Evolutionary conservation across 805 yeast genomes (phyloP).

Genomic region (Debaryomyces tyrocola): DNA sequence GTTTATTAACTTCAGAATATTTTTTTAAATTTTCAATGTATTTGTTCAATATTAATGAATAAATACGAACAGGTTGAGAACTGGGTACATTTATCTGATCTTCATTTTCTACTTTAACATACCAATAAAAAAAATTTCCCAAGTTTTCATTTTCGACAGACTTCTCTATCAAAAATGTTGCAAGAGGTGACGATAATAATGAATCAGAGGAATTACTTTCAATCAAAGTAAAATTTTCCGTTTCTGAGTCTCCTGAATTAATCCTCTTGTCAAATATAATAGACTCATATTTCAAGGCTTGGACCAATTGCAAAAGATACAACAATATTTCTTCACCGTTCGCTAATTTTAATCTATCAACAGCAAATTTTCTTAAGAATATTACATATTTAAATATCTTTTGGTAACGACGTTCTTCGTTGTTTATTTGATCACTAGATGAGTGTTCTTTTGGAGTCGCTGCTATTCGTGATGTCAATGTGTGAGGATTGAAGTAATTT

Average conservation of each 20-base stretch:
- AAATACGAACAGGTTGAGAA: slow-evolving; percentile 21
- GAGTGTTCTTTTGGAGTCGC: slow-evolving; percentile 1
- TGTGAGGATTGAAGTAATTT: slow-evolving; percentile 61
- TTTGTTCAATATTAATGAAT: slow-evolving; percentile 36
- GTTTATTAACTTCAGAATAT: slow-evolving; percentile 24
- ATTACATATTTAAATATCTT: slow-evolving; percentile 43
- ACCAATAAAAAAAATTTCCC: slow-evolving; percentile 90
- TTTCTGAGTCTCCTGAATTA: slow-evolving; percentile 3
- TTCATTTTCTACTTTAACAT: slow-evolving; percentile 80
- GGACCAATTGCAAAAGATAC: slow-evolving; percentile 85
- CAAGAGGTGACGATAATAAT: slow-evolving; percentile 56
- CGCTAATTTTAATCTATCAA: slow-evolving; percentile 75
- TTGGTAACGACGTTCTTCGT: slow-evolving; percentile 29
- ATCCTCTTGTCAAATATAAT: slow-evolving; percentile 20
- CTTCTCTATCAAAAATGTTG: slow-evolving; percentile 71
- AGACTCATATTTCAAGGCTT: slow-evolving; percentile 81
- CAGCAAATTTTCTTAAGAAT: slow-evolving; percentile 83
- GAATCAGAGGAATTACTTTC: slow-evolving; percentile 8
- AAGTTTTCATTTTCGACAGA: slow-evolving; percentile 64
- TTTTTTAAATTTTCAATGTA: slow-evolving; percentile 39
- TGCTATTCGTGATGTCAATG: slow-evolving; percentile 16
- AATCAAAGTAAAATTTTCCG: slow-evolving; percentile 16
- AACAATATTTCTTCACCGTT: slow-evolving; percentile 77
- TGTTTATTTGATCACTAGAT: slow-evolving; percentile 10
- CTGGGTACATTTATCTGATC: slow-evolving; percentile 42